phyloP scores from a whole-genome alignment of 768 basidiomycete genomes.

The Tylopilus balloui region DNA sequence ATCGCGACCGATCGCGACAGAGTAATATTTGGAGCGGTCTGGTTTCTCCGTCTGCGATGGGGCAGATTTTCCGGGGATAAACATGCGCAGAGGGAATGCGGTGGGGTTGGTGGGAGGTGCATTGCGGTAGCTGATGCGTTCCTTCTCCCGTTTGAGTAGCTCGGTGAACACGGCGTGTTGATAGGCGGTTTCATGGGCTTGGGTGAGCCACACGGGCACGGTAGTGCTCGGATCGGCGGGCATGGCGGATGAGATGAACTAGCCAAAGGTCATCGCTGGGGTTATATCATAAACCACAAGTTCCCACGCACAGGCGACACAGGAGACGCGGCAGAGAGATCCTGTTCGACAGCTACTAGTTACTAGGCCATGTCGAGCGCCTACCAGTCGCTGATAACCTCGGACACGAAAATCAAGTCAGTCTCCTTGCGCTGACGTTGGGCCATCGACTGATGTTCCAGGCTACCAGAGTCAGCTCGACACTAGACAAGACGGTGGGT shows the following conservation, averaged over 20 bases:
- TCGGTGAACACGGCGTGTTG: constrained; percentile 31
- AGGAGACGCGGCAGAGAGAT: constrained; percentile 1
- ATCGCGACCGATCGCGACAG: constrained; percentile 46
- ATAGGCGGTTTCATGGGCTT: constrained; percentile 7
- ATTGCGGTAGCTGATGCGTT: constrained; percentile 30
- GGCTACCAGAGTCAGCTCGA: constrained; percentile 66
- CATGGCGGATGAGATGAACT: constrained; percentile 7
- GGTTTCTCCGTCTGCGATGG: constrained; percentile 9
- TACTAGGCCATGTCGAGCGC: constrained; percentile 18
- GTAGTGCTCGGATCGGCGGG: neutral
- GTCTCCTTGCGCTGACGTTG: constrained; percentile 36
- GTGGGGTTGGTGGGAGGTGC: constrained; percentile 9
- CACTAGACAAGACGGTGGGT: constrained; percentile 65
- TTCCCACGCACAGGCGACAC: constrained; percentile 18
- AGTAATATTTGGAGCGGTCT: constrained; percentile 45
- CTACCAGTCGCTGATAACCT: constrained; percentile 21
- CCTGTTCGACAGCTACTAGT: too few species aligned
- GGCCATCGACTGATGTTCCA: constrained; percentile 5
- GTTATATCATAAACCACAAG: neutral
- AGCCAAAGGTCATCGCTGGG: neutral
- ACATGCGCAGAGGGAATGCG: constrained; percentile 3
- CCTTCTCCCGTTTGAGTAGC: constrained; percentile 37
- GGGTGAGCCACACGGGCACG: constrained; percentile 17
- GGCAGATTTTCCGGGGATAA: constrained; percentile 3
- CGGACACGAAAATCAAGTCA: constrained; percentile 29